Evolutionary conservation across 164 flowering plant species (phyloP).

Genomic region (Santalum album): DNA sequence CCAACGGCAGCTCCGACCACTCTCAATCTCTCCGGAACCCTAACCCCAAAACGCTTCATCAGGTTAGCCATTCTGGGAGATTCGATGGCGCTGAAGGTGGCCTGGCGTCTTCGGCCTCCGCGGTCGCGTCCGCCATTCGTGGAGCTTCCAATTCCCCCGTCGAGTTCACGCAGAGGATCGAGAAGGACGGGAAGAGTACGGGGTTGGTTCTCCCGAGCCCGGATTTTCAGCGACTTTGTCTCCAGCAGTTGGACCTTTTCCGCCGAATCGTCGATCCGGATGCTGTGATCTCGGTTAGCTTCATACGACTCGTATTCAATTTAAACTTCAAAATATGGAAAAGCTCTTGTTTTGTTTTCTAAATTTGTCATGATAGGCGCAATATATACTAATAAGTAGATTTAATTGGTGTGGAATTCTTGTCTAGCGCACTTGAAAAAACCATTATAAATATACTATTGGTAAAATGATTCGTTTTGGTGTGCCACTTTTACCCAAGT

Average conservation of each 20-base stretch:
- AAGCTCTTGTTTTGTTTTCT: too few species aligned
- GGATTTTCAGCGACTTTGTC: slow-evolving; percentile 76
- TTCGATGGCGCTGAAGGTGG: slow-evolving; percentile 11
- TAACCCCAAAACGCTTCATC: slow-evolving; percentile 15
- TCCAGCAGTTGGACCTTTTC: slow-evolving; percentile 70
- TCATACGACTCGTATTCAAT: not conserved
- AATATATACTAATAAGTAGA: too few species aligned
- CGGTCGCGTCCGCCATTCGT: slow-evolving; percentile 59
- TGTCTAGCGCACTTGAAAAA: too few species aligned
- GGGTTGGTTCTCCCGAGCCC: slow-evolving; percentile 56
- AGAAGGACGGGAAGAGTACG: slow-evolving; percentile 24
- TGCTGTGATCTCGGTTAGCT: slow-evolving; percentile 58
- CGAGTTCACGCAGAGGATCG: slow-evolving; percentile 49
- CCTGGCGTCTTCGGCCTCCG: slow-evolving; percentile 59
- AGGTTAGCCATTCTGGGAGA: slow-evolving; percentile 13
- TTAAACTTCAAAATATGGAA: not conserved
- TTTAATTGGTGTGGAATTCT: too few species aligned
- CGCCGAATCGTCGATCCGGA: slow-evolving; percentile 55
- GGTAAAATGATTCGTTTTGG: too few species aligned
- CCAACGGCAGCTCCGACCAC: slow-evolving; percentile 5
- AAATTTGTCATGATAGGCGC: too few species aligned
- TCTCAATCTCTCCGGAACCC: slow-evolving; percentile 9
- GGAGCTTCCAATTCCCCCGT: slow-evolving; percentile 58
- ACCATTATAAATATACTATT: too few species aligned
- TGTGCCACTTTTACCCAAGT: too few species aligned